Base-by-base conservation (phyloP, 331 rosid species). In the Stylosanthes scabra region DNA sequence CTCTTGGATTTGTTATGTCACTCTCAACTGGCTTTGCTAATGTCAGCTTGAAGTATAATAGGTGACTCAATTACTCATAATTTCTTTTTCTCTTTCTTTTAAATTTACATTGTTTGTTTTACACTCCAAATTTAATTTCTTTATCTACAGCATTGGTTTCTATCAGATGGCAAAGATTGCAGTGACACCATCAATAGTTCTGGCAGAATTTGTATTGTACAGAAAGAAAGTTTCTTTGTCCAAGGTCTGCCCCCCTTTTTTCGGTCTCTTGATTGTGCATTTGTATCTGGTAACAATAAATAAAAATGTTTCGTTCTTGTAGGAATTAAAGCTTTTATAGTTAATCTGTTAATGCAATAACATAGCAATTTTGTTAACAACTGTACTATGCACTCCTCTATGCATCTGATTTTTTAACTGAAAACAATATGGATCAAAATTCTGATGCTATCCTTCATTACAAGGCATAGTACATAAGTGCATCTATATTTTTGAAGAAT, bases 151-250 rank as follows among this genome's bases (percentile, higher is more conserved):
- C 83, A 90, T 94, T 81, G 99, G 99, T 60, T 91, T 94, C 74
- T 94, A 91, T 87, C 99, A 94, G 93, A 94, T 94, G 99, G 91
- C 97, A 62, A 94, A 94, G 86, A 94, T 94, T 68, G 96, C 96
- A 6, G 99, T 94, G 65, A 91, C 99, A 1, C 97, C 97, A 0
- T 89, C 99, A 54, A 94, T 94, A 83, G 99, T 91, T 81, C 76
- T 94, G 29, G 97, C 96, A 61, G 97, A 94, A 66, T 91, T 94
- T 69, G 39, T 91, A 59, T 65, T 86, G 77, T 88, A 89, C 68
- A 85, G 82, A 41, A 91, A 83, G 87, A 86, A 78, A 84, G 99
- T 89, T 82, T 86, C 97, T 86, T 70, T 84, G 82, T 31, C 69
- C 41, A 94, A 89, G 97, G 99, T 89, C 76, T 42, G 49, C 68